Evolutionary conservation across 148 eudicot genomes (phyloP).

Genomic region (Rhododendron ovatum): DNA sequence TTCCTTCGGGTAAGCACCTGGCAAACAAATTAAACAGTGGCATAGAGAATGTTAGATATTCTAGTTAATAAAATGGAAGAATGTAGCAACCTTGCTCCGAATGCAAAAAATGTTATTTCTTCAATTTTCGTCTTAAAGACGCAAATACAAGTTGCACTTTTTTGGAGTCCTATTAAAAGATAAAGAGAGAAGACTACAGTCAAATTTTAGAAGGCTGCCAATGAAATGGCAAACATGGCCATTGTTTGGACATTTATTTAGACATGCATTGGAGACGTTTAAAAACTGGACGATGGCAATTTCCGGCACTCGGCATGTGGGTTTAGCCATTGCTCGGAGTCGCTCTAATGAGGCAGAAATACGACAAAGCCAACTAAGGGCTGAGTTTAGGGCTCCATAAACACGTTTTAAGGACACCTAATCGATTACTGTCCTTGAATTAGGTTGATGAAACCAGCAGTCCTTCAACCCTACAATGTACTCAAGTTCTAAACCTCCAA

Average conservation of each 20-base stretch:
- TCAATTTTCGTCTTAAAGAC: not conserved
- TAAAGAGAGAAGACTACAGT: not conserved
- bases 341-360: too few species aligned
- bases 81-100: not conserved
- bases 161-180: too few species aligned
- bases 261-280: not conserved
- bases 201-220: not conserved
- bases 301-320: not conserved
- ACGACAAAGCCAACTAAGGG: not conserved
- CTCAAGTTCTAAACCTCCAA: not conserved
- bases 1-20: not conserved
- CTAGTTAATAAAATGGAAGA: not conserved
- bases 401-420: too few species aligned
- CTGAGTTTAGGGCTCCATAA: not conserved
- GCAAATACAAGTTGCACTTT: not conserved
- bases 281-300: not conserved
- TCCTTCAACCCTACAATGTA: not conserved
- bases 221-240: not conserved
- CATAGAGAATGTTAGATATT: too few species aligned
- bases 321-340: not conserved
- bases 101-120: not conserved
- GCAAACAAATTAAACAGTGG: not conserved
- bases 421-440: not conserved
- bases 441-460: not conserved
- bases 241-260: not conserved